Conservation (phyloP, 768 basidiomycete species). For the Mycena haematopus region DNA sequence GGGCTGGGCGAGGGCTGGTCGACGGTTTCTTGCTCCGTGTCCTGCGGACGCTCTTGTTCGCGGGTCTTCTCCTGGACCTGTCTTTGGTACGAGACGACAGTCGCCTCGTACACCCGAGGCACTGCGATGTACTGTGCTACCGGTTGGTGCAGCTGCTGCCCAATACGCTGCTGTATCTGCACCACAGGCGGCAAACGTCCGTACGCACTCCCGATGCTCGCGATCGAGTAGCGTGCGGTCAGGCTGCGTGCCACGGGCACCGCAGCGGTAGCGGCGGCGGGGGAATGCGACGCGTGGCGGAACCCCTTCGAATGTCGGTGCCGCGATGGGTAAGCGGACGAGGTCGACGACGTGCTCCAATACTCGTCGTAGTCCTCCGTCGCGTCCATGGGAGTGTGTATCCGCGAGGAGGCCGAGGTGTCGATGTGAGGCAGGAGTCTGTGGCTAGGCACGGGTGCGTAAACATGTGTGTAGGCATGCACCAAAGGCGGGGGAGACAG, state of each 20-base stretch:
- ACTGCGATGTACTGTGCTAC: not conserved
- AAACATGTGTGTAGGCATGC: too few relatives aligned
- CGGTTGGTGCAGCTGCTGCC: not conserved
- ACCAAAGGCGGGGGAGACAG: constrained; percentile 16
- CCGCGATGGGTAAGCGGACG: constrained; percentile 6
- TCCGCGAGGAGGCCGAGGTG: constrained; percentile 4
- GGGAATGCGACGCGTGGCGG: constrained; percentile 17
- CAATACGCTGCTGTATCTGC: not conserved
- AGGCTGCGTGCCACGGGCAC: constrained; percentile 17
- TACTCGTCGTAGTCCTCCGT: not conserved
- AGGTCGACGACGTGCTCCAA: constrained; percentile 2
- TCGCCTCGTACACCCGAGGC: too few relatives aligned
- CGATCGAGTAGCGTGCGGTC: constrained; percentile 12
- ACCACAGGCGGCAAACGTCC: not conserved
- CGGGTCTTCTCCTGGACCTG: too few relatives aligned
- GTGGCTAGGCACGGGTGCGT: not conserved
- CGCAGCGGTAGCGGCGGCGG: not conserved
- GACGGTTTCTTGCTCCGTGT: not conserved
- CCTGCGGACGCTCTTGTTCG: too few relatives aligned
- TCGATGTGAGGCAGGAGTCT: constrained; percentile 13
- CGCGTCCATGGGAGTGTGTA: not conserved
- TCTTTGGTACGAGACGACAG: too few relatives aligned
- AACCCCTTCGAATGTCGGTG: not conserved
- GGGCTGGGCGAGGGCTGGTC: constrained; percentile 1
- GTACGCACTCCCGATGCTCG: not conserved